Percentiles rank a stretch among this genome's conserved stretches.
phyloP scores from a whole-genome alignment of 768 basidiomycete genomes.

The Postia placenta region DNA sequence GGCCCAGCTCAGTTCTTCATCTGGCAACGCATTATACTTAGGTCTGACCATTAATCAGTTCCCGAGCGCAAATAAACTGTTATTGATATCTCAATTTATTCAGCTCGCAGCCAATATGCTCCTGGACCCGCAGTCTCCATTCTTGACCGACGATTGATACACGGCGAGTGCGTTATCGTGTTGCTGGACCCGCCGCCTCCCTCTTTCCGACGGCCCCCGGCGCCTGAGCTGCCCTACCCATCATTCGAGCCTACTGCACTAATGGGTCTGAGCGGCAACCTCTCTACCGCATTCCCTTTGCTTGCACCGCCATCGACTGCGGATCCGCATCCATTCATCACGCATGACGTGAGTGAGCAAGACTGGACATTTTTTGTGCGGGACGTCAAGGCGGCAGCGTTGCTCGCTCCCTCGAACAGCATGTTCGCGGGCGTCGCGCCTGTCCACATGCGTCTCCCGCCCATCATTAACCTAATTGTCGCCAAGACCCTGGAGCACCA shows the following conservation, averaged over 20 bases:
- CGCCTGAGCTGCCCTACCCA: slow-evolving; percentile 10
- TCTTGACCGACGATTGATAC: background rate
- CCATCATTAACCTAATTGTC: background rate
- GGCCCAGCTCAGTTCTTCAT: too few species aligned
- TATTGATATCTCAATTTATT: too few species aligned
- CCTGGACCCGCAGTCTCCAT: background rate
- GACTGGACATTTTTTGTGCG: slow-evolving; percentile 40
- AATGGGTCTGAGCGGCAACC: slow-evolving; percentile 23
- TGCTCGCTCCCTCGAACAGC: slow-evolving; percentile 5
- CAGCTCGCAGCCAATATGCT: too few species aligned
- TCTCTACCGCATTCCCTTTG: slow-evolving; percentile 40
- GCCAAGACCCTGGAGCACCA: slow-evolving; percentile 1
- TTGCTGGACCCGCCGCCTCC: slow-evolving; percentile 17
- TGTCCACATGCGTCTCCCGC: background rate
- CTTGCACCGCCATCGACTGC: slow-evolving; percentile 34
- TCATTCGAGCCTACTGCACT: slow-evolving; percentile 29
- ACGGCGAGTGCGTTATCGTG: slow-evolving; percentile 2
- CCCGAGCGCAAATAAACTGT: too few species aligned
- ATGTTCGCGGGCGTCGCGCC: slow-evolving; percentile 6
- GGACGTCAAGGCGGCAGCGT: slow-evolving; percentile 7
- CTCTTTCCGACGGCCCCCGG: slow-evolving; percentile 13
- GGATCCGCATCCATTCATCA: slow-evolving; percentile 42
- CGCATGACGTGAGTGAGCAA: slow-evolving; percentile 41
- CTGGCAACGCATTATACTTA: too few species aligned
- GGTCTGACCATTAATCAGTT: too few species aligned